Conservation (phyloP, 257 asterid species). For the Solanum infundibuliforme region DNA sequence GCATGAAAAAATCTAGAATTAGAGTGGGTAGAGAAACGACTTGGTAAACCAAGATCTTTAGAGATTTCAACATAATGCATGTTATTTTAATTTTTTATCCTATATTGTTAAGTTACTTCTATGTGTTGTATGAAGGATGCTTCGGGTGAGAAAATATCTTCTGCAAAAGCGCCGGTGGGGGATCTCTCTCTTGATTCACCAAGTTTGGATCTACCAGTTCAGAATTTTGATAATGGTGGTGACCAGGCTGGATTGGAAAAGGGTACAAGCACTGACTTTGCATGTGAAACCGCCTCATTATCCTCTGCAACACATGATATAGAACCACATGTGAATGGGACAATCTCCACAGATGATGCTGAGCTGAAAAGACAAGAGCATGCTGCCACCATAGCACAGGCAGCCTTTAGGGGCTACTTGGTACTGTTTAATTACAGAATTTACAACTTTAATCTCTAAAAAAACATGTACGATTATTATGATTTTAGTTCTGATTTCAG, state of each 20-base stretch:
- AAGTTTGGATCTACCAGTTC: neutral
- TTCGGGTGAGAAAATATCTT: neutral
- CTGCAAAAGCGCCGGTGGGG: neutral
- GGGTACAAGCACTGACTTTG: constrained; percentile 1
- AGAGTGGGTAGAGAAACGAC: neutral
- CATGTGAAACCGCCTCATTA: neutral
- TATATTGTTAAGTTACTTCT: neutral
- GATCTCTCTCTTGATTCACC: neutral
- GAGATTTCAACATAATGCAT: neutral
- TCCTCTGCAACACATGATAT: neutral
- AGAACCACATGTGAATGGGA: neutral
- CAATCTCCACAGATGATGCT: neutral
- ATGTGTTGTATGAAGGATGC: neutral
- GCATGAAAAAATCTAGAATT: neutral
- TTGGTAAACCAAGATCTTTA: neutral
- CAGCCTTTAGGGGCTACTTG: constrained; percentile 28
- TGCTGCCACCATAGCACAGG: constrained; percentile 36
- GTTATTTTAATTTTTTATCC: too few relatives aligned
- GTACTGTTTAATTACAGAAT: constrained; percentile 7
- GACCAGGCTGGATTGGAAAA: neutral
- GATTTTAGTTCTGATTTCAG: neutral
- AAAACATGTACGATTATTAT: too few relatives aligned
- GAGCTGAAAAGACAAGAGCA: constrained; percentile 17
- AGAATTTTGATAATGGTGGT: neutral
- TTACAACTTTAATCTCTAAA: neutral